phyloP scores from a whole-genome alignment of 2,329 filamentous ascomycete genomes.

The Aphanoascus verrucosus region DNA sequence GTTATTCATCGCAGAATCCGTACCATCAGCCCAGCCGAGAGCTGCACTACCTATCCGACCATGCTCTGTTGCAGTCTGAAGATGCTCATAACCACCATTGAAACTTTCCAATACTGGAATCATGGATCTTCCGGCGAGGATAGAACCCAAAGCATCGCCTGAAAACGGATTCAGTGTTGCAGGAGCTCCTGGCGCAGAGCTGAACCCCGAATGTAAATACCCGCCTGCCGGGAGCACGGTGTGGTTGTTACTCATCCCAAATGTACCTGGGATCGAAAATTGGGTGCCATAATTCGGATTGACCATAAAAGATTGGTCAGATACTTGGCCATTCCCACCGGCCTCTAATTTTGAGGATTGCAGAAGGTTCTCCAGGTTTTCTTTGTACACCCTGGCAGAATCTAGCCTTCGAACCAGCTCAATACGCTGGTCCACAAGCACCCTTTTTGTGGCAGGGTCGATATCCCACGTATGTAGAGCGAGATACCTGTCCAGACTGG shows the following conservation, averaged over 20 bases:
- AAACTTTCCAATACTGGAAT: not conserved
- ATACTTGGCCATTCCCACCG: not conserved
- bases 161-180: not conserved
- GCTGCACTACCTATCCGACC: not conserved
- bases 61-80: not conserved
- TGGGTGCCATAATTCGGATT: not conserved
- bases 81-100: not conserved
- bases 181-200: not conserved
- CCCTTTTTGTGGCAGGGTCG: slow-evolving; percentile 25
- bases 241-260: not conserved
- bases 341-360: slow-evolving; percentile 15
- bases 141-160: not conserved
- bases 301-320: not conserved
- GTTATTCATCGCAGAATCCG: not conserved
- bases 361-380: slow-evolving; percentile 23
- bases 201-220: not conserved
- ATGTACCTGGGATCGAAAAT: not conserved
- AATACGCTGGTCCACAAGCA: slow-evolving; percentile 29
- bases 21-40: not conserved
- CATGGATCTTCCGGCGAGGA: not conserved
- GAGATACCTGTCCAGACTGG: slow-evolving; percentile 30
- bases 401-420: slow-evolving; percentile 31
- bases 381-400: slow-evolving; percentile 27
- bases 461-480: slow-evolving; percentile 32
- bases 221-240: not conserved